Base-by-base conservation (phyloP, 805 yeast genomes). In the Saccharomycopsis vini region DNA sequence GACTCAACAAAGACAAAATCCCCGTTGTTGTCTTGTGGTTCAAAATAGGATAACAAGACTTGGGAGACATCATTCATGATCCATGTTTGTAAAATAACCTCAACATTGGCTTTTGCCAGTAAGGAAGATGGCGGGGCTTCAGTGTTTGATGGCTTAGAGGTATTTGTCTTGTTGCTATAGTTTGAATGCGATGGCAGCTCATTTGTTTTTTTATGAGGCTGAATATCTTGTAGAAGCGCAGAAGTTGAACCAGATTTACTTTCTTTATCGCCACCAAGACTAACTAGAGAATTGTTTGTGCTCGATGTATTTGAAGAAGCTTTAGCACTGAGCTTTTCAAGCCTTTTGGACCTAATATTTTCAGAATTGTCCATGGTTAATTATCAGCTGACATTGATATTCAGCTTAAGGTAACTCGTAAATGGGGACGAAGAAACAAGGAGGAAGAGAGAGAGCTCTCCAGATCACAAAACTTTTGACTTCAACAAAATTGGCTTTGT, bases 321-420 rank as follows among this genome's bases (percentile, higher is more conserved):
- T 43, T 43, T 24, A 56, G 54, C 24, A 54, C 48, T 67, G 45
- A 77, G 62, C 46, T 66, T 67, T 4, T 82, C 83, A 50, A 77
- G 60, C 36, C 83, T 58, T 50, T 71, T 72, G 41, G 71, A 71
- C 45, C 77, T 62, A 22, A 72, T 72, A 22, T 72, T 69, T 47
- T 45, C 49, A 9, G 18, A 15, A 29, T 7, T 20, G 10, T 40
- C 22, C 44, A 40, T 35, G 2, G 7, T 19, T 5, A 24, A 23
- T 38, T 12, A 26, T n/a, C n/a, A n/a, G n/a, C n/a, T n/a, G n/a
- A n/a, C n/a, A n/a, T n/a, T n/a, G n/a, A n/a, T n/a, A n/a, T n/a
- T n/a, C n/a, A n/a, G n/a, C n/a, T n/a, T n/a, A n/a, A n/a, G n/a
- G n/a, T n/a, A n/a, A n/a, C n/a, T n/a, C n/a, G n/a, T n/a, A n/a